Percentiles rank a stretch among this genome's conserved stretches.
Evolutionary conservation across 176 grass and related monocot species (phyloP).

Genomic region (Cenchrus fungigraminus): DNA sequence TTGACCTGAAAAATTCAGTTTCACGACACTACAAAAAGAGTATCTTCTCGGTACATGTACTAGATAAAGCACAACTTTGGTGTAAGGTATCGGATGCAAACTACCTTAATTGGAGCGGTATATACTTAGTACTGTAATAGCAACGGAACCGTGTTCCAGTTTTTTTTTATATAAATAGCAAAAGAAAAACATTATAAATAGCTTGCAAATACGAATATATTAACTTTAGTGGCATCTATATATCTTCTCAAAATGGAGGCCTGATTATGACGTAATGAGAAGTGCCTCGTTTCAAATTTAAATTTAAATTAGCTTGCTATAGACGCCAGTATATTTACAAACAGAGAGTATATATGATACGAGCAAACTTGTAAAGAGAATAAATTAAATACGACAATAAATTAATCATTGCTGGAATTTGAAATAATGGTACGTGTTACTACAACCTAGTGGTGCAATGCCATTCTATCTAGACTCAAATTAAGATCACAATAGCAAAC

Average conservation of each 20-base stretch:
- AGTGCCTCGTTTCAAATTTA: too few species aligned
- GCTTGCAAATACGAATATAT: neutral
- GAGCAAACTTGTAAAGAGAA: too few species aligned
- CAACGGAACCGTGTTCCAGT: neutral
- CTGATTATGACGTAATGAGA: neutral
- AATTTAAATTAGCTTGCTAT: too few species aligned
- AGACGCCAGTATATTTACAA: too few species aligned
- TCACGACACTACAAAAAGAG: neutral
- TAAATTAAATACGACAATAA: too few species aligned
- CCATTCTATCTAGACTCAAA: neutral
- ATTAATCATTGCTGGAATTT: neutral
- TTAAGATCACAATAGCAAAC: neutral
- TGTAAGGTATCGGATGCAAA: neutral
- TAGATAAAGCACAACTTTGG: neutral
- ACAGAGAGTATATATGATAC: too few species aligned
- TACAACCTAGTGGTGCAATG: neutral
- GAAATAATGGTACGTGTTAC: neutral
- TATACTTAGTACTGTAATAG: neutral
- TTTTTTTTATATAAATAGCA: neutral
- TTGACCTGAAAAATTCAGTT: slow-evolving; percentile 32
- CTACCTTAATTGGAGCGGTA: neutral
- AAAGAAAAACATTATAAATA: neutral
- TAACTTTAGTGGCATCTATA: neutral
- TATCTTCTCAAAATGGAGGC: neutral
- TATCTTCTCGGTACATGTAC: neutral